Conservation (phyloP, 768 basidiomycete genomes). For the Pleurotus platypus region DNA sequence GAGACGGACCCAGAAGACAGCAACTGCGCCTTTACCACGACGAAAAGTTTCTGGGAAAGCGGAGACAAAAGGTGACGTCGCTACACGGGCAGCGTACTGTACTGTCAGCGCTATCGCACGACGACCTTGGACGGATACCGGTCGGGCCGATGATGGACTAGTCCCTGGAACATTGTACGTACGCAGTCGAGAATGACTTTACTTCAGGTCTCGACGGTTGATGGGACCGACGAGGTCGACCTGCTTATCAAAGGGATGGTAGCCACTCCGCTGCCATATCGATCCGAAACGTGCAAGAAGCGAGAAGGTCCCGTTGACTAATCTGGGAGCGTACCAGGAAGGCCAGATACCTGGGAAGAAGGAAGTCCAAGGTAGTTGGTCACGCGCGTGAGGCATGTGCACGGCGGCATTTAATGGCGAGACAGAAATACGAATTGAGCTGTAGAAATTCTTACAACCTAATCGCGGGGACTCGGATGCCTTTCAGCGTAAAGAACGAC, state of each 20-base stretch:
- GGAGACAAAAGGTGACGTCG: background rate
- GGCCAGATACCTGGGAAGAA: background rate
- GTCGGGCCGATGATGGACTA: background rate
- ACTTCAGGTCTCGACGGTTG: background rate
- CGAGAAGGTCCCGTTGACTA: background rate
- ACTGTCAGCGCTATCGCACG: background rate
- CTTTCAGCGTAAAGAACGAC: background rate
- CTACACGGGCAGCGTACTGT: background rate
- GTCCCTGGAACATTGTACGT: too few species aligned
- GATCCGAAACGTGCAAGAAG: background rate
- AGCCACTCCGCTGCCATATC: background rate
- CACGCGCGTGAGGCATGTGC: conserved; percentile 2
- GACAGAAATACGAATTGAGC: background rate
- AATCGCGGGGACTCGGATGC: background rate
- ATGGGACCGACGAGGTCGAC: background rate
- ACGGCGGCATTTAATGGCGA: background rate
- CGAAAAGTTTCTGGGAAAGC: background rate
- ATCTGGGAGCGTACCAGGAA: background rate
- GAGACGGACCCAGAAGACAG: background rate
- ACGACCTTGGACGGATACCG: background rate
- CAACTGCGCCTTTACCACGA: background rate
- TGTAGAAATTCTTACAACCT: background rate
- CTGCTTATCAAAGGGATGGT: background rate
- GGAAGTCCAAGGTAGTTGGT: background rate
- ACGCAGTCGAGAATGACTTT: too few species aligned